Conservation (phyloP, 176 grass and related monocot species). For the Eleusine coracana region DNA sequence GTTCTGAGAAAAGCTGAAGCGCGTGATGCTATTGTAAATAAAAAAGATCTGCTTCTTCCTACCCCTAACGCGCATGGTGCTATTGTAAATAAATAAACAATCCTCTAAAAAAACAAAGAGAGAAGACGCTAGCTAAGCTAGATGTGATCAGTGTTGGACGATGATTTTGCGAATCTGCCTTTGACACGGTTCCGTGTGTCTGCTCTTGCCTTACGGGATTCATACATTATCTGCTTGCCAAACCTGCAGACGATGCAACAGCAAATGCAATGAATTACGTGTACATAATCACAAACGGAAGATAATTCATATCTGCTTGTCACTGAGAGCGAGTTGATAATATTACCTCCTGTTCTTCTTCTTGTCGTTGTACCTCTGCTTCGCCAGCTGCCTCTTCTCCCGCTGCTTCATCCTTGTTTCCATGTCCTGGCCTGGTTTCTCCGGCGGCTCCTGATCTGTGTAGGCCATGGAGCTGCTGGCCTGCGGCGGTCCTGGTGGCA, state of each 20-base stretch:
- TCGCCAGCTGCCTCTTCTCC: constrained; percentile 39
- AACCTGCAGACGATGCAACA: constrained; percentile 3
- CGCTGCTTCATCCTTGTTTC: neutral
- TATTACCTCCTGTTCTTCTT: constrained; percentile 47
- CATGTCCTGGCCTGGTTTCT: constrained; percentile 14
- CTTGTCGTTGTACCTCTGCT: constrained; percentile 47
- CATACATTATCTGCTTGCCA: constrained; percentile 47
- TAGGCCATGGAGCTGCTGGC: neutral
- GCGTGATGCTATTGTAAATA: neutral
- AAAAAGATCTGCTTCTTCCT: too few relatives aligned
- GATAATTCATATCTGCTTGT: neutral
- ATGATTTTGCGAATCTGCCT: constrained; percentile 48
- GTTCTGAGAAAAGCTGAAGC: neutral
- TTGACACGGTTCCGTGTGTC: constrained; percentile 42
- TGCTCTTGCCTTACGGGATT: constrained; percentile 46
- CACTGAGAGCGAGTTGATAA: neutral
- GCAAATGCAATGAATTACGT: neutral
- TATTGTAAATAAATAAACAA: neutral
- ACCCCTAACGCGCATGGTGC: neutral
- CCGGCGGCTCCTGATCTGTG: neutral
- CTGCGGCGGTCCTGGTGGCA: neutral
- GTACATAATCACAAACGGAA: neutral
- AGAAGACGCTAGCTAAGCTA: neutral
- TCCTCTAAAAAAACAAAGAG: neutral
- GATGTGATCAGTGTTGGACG: neutral